Evolutionary conservation across 2,329 filamentous ascomycete species (phyloP).

Genomic region (Lecanoromycetidae sp.): DNA sequence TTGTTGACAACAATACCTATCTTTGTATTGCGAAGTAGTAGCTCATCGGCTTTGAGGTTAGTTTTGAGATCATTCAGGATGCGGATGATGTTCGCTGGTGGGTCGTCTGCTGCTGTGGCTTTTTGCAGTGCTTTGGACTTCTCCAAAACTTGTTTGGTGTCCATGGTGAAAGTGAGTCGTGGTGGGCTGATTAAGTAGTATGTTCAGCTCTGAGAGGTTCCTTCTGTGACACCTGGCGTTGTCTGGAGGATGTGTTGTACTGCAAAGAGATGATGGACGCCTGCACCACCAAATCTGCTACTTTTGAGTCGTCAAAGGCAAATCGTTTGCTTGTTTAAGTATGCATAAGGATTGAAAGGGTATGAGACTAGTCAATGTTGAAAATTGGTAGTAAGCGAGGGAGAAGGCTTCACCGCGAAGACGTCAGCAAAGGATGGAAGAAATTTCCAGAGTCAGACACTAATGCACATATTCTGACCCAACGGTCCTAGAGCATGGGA

Average conservation of each 20-base stretch:
- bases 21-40: conserved; percentile 78
- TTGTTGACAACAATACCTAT: conserved; percentile 85
- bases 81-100: conserved; percentile 56
- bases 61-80: conserved; percentile 69
- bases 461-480: no score
- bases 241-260: background rate
- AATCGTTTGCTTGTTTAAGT: no score
- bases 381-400: no score
- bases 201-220: background rate
- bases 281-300: background rate
- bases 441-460: no score
- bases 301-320: no score
- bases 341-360: no score
- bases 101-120: conserved; percentile 62
- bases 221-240: background rate
- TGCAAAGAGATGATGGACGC: background rate
- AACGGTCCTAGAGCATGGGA: no score
- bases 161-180: conserved; percentile 42
- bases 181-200: background rate
- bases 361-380: no score
- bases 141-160: conserved; percentile 67
- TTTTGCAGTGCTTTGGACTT: conserved; percentile 71
- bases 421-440: no score
- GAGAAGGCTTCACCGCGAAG: no score
- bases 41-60: conserved; percentile 73